phyloP scores from a whole-genome alignment of 2,329 filamentous ascomycete species.

The Sarocladium kiliense region DNA sequence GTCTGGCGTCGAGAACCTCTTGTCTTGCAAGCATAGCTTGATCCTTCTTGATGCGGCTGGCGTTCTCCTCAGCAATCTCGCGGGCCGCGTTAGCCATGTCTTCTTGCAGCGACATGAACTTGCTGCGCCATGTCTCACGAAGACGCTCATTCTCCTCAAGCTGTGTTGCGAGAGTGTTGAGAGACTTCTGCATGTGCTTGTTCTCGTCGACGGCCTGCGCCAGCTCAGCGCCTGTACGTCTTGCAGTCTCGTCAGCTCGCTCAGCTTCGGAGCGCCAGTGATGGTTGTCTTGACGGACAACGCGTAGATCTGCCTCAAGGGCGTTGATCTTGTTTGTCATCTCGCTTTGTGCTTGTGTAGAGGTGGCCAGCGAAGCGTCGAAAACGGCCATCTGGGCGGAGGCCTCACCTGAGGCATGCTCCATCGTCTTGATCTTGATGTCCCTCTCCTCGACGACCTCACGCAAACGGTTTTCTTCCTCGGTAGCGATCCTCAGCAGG shows the following conservation, averaged over 20 bases:
- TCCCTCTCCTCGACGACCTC: constrained; percentile 65
- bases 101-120: constrained; percentile 79
- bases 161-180: constrained; percentile 70
- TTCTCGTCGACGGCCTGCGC: constrained; percentile 51
- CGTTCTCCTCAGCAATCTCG: constrained; percentile 79
- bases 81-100: constrained; percentile 77
- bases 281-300: constrained; percentile 51
- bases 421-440: constrained; percentile 56
- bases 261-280: constrained; percentile 60
- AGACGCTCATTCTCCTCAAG: constrained; percentile 82
- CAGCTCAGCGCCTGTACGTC: constrained; percentile 44
- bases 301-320: constrained; percentile 50
- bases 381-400: constrained; percentile 61
- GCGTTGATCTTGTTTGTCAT: constrained; percentile 49
- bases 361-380: constrained; percentile 59
- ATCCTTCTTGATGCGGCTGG: constrained; percentile 71
- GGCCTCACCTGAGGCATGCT: constrained; percentile 49
- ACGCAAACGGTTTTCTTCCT: constrained; percentile 65
- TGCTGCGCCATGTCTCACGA: constrained; percentile 76
- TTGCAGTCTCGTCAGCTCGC: constrained; percentile 46
- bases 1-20: constrained; percentile 70
- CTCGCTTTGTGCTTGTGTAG: constrained; percentile 49
- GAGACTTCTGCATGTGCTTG: constrained; percentile 67
- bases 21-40: constrained; percentile 73
- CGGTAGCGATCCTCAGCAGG: constrained; percentile 62